Evolutionary conservation across 768 basidiomycete species (phyloP).

Genomic region (Polyporus arcularius): DNA sequence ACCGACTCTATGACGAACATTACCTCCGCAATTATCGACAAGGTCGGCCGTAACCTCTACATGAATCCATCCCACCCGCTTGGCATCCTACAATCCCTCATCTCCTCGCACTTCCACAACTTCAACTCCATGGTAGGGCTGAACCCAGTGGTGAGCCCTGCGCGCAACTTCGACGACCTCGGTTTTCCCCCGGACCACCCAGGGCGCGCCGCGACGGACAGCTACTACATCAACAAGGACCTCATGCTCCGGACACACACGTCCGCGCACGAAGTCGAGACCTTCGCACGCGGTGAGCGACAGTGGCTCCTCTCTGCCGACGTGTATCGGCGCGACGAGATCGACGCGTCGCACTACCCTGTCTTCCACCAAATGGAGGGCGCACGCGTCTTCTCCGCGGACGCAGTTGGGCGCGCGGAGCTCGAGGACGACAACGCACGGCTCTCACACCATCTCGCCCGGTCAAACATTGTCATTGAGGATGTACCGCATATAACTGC

Average conservation of each 20-base stretch:
- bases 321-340: constrained; percentile 97
- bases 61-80: constrained; percentile 80
- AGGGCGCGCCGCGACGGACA: constrained; percentile 86
- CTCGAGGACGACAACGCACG: constrained; percentile 72
- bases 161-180: constrained; percentile 95
- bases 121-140: constrained; percentile 75
- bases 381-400: constrained; percentile 73
- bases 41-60: constrained; percentile 77
- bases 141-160: constrained; percentile 87
- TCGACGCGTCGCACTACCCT: constrained; percentile 94
- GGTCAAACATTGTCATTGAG: constrained; percentile 81
- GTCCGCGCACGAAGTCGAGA: constrained; percentile 96
- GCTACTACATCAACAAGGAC: constrained; percentile 91
- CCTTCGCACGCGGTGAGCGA: constrained; percentile 73
- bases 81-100: constrained; percentile 76
- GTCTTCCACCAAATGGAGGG: constrained; percentile 99
- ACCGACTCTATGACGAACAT: constrained; percentile 85
- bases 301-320: constrained; percentile 94
- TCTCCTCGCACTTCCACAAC: constrained; percentile 81
- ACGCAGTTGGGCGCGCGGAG: constrained; percentile 56
- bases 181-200: constrained; percentile 94
- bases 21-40: constrained; percentile 81
- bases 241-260: constrained; percentile 97
- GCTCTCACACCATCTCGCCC: constrained; percentile 58
- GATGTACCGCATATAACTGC: constrained; percentile 75